Evolutionary conservation across 257 asterid species (phyloP).

Genomic region (Nicotiana sylvestris): DNA sequence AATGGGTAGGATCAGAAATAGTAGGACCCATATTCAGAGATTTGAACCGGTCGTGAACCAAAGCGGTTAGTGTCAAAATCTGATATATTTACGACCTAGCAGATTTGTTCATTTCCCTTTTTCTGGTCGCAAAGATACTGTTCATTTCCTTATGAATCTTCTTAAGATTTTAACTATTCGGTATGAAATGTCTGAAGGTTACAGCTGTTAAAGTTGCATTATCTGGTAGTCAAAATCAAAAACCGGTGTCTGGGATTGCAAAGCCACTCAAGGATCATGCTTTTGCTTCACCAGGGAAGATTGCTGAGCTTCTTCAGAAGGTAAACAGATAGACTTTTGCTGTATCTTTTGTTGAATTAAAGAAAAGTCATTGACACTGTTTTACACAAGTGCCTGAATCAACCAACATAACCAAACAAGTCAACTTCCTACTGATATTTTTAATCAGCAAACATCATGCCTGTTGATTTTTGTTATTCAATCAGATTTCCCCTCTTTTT

Average conservation of each 20-base stretch:
- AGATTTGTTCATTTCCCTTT: not conserved
- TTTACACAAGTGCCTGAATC: not conserved
- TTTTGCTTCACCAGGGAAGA: constrained; percentile 91
- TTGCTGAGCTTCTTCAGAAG: constrained; percentile 84
- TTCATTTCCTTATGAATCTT: not conserved
- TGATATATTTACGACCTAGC: not conserved
- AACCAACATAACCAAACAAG: not conserved
- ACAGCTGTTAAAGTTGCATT: constrained; percentile 90
- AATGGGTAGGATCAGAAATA: too few relatives aligned
- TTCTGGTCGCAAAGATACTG: not conserved
- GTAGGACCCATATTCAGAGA: not conserved
- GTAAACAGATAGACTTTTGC: constrained; percentile 29
- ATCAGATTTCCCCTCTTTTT: not conserved
- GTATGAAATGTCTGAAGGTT: constrained; percentile 47
- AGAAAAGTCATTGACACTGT: not conserved
- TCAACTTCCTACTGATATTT: not conserved
- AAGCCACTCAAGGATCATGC: constrained; percentile 92
- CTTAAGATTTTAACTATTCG: not conserved
- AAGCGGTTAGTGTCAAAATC: not conserved
- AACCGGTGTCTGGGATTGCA: constrained; percentile 50
- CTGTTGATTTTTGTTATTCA: not conserved
- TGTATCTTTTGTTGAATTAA: not conserved
- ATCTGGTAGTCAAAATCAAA: constrained; percentile 58
- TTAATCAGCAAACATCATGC: not conserved
- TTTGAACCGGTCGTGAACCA: not conserved